Conservation (phyloP, 176 grass and related monocot species). For the Ensete ventricosum region DNA sequence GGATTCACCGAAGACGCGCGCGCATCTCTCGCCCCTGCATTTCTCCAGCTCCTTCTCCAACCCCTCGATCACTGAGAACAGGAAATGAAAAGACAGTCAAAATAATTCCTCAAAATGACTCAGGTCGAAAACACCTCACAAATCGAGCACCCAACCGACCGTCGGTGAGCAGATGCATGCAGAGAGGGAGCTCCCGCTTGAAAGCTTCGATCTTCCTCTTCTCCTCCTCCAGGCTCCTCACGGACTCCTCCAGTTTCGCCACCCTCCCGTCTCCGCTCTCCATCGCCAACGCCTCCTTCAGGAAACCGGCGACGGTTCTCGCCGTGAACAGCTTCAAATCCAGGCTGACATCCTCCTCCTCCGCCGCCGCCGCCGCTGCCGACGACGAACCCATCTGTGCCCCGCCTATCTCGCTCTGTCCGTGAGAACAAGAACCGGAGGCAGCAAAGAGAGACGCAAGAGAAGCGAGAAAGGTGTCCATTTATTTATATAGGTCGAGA, state of each 20-base stretch:
- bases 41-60: constrained; percentile 54
- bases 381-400: constrained; percentile 23
- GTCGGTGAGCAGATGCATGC: constrained; percentile 49
- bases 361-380: background rate
- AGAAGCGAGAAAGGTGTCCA: background rate
- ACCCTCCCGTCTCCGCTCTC: constrained; percentile 30
- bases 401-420: background rate
- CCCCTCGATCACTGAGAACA: constrained; percentile 57
- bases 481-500: background rate
- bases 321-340: constrained; percentile 48
- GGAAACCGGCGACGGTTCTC: constrained; percentile 26
- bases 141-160: constrained; percentile 30
- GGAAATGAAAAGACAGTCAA: background rate
- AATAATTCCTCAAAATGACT: background rate
- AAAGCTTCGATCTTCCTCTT: constrained; percentile 69
- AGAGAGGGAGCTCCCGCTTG: constrained; percentile 81
- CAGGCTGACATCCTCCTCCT: constrained; percentile 9
- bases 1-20: constrained; percentile 13
- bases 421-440: background rate
- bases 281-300: constrained; percentile 12
- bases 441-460: background rate
- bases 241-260: constrained; percentile 38
- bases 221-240: constrained; percentile 62
- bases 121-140: background rate
- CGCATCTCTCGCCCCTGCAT: constrained; percentile 16